Evolutionary conservation across 169 alveolate genomes (phyloP).

Genomic region (Plasmodium sp.): DNA sequence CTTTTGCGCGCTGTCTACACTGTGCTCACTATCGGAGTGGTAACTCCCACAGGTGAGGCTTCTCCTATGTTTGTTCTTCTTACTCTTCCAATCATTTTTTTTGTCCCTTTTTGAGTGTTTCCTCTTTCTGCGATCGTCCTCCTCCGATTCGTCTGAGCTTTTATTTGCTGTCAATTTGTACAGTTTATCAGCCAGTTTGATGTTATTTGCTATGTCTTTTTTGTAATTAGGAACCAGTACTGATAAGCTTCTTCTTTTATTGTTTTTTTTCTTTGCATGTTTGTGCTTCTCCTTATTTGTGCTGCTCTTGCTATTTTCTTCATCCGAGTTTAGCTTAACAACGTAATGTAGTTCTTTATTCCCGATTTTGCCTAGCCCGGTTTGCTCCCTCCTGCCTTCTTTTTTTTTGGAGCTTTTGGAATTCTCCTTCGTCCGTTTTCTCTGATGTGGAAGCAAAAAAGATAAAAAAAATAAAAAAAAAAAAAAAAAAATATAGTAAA

Average conservation of each 20-base stretch:
- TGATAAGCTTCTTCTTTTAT: conserved; percentile 58
- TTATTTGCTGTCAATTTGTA: conserved; percentile 12
- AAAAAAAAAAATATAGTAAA: background rate
- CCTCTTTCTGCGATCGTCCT: background rate
- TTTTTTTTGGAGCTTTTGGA: conserved; percentile 1
- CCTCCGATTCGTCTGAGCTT: conserved; percentile 15
- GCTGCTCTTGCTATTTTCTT: background rate
- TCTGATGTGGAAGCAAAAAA: background rate
- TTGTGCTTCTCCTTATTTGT: conserved; percentile 22
- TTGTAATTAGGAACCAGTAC: conserved; percentile 25
- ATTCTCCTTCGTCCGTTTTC: conserved; percentile 1
- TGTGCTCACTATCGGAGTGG: conserved; percentile 12
- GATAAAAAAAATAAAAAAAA: background rate
- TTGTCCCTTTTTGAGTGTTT: background rate
- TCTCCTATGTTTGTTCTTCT: conserved; percentile 29
- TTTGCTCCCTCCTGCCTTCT: background rate
- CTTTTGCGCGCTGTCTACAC: background rate
- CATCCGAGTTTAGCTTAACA: background rate
- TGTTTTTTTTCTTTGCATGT: conserved; percentile 19
- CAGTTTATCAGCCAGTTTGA: conserved; percentile 44
- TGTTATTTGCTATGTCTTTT: conserved; percentile 51
- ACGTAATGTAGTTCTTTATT: background rate
- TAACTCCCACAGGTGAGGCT: conserved; percentile 43
- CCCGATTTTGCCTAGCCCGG: background rate
- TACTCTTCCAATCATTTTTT: conserved; percentile 11